Conservation (phyloP, 352 stramenopile species). For the Globisporangium takayamanum region DNA sequence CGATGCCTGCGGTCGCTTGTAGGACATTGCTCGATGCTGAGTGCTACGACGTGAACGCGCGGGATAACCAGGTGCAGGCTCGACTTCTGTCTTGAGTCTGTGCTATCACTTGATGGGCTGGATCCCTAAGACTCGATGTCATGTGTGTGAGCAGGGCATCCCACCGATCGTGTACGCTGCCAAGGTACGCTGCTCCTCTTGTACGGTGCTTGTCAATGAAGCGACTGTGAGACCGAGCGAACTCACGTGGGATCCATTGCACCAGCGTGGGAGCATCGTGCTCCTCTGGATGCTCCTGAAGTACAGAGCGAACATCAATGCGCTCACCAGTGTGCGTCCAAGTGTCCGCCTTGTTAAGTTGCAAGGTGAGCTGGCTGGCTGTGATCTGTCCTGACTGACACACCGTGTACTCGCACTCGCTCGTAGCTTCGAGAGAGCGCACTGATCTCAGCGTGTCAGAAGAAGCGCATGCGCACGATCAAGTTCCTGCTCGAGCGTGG, state of each 20-base stretch:
- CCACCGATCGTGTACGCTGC: slow-evolving; percentile 56
- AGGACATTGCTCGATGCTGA: slow-evolving; percentile 38
- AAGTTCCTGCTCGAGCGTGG: slow-evolving; percentile 39
- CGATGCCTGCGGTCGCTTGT: neutral
- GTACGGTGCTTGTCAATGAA: neutral
- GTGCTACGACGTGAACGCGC: slow-evolving; percentile 50
- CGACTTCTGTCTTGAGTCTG: neutral
- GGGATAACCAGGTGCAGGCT: slow-evolving; percentile 29
- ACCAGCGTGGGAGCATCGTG: slow-evolving; percentile 33
- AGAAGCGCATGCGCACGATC: slow-evolving; percentile 27
- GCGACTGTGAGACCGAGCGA: neutral
- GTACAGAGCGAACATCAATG: slow-evolving; percentile 58
- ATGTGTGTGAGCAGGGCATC: slow-evolving; percentile 22
- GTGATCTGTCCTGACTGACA: neutral
- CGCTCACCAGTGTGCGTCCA: slow-evolving; percentile 27
- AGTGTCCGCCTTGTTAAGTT: neutral
- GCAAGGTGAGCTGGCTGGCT: neutral
- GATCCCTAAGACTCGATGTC: neutral
- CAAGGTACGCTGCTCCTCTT: slow-evolving; percentile 23
- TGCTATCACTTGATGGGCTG: neutral
- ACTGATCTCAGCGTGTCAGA: slow-evolving; percentile 43
- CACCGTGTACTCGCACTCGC: too few relatives aligned
- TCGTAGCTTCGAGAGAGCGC: slow-evolving; percentile 40
- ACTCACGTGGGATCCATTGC: too few relatives aligned
- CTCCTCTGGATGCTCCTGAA: slow-evolving; percentile 43